Conservation (phyloP, 345 rosid genomes). For the Mangifera indica region DNA sequence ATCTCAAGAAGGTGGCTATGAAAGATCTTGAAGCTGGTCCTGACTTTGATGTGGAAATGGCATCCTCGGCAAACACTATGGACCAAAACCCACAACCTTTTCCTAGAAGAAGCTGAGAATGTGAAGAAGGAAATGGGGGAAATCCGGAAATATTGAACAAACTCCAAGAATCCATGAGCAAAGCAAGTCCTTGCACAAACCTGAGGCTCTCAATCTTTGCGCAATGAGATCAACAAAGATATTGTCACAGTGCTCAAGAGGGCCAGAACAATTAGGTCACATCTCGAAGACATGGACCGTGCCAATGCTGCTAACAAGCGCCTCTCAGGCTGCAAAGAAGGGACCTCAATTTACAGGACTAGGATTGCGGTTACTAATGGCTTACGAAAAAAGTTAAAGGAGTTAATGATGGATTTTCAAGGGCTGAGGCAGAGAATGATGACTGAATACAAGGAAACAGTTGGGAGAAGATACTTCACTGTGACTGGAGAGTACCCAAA, state of each 20-base stretch:
- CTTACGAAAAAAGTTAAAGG: conserved; percentile 71
- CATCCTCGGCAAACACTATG: conserved; percentile 38
- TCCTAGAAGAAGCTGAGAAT: conserved; percentile 87
- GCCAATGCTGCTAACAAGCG: conserved; percentile 78
- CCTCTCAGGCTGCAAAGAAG: conserved; percentile 73
- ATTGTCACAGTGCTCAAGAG: conserved; percentile 59
- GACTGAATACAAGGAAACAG: conserved; percentile 86
- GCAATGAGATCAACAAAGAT: conserved; percentile 69
- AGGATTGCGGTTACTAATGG: conserved; percentile 82
- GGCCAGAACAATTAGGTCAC: conserved; percentile 58
- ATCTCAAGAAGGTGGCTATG: conserved; percentile 88
- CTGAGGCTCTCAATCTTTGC: conserved; percentile 64
- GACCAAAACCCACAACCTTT: conserved; percentile 68
- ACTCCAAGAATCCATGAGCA: conserved; percentile 70
- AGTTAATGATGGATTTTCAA: conserved; percentile 96
- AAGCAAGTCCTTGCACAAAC: conserved; percentile 77
- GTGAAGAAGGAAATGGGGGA: conserved; percentile 79
- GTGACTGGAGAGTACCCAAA: conserved; percentile 87
- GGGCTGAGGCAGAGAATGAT: conserved; percentile 84
- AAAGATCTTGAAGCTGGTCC: conserved; percentile 87
- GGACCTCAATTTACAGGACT: conserved; percentile 75
- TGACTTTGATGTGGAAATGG: conserved; percentile 62
- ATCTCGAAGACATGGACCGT: conserved; percentile 84
- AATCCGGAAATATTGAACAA: conserved; percentile 60
- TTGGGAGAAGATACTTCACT: conserved; percentile 85